Conservation (phyloP, 2,329 filamentous ascomycete genomes). For the Coniochaeta sp. region DNA sequence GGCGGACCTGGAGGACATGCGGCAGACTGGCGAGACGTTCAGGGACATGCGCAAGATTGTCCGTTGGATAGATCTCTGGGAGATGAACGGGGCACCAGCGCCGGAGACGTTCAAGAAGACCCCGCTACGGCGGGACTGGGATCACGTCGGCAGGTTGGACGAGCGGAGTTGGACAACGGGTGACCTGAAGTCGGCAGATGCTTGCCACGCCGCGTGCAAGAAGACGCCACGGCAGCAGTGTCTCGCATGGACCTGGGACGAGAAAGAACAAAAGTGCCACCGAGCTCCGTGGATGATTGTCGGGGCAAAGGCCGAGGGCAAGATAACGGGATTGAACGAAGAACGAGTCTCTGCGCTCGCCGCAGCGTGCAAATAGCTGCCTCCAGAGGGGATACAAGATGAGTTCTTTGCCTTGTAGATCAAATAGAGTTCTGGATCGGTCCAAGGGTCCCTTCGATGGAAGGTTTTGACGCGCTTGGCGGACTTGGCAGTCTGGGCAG, state of each 20-base stretch:
- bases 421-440: neutral
- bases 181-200: slow-evolving; percentile 28
- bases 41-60: slow-evolving; percentile 27
- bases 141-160: slow-evolving; percentile 42
- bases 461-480: neutral
- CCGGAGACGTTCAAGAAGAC: slow-evolving; percentile 27
- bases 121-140: slow-evolving; percentile 28
- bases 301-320: slow-evolving; percentile 26
- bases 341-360: slow-evolving; percentile 5
- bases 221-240: slow-evolving; percentile 27
- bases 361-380: neutral
- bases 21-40: slow-evolving; percentile 30
- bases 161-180: slow-evolving; percentile 29
- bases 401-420: neutral
- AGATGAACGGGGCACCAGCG: slow-evolving; percentile 34
- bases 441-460: neutral
- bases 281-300: slow-evolving; percentile 43
- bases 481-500: neutral
- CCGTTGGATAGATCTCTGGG: slow-evolving; percentile 41
- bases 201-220: slow-evolving; percentile 36
- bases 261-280: slow-evolving; percentile 29
- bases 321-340: slow-evolving; percentile 30
- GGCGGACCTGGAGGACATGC: slow-evolving; percentile 36
- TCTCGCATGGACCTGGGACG: slow-evolving; percentile 45
- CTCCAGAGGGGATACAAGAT: neutral